Percentiles rank a stretch among this genome's conserved stretches.
These are phyloP conservation scores for Haplosporangium sp. DNA, from an alignment of 371 early-diverging fungal genomes.

Conservation along the genomic window DNA sequence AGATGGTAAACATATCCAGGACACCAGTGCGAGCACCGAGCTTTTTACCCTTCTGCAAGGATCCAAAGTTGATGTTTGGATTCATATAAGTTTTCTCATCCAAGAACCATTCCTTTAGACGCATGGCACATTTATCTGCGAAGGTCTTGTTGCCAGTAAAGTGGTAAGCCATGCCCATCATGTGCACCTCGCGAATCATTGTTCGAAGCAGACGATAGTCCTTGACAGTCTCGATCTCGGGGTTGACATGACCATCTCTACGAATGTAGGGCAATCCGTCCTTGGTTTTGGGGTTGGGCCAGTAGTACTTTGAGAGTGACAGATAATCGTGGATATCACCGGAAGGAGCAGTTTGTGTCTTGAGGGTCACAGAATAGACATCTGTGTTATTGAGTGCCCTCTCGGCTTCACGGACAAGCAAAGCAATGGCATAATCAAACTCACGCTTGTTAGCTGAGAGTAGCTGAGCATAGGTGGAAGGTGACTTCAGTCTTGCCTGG, in stretches of 20 bases:
- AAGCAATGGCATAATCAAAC: constrained; percentile 36
- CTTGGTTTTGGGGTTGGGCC: constrained; percentile 52
- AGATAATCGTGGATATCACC: constrained; percentile 61
- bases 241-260: constrained; percentile 57
- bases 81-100: constrained; percentile 59
- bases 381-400: constrained; percentile 35
- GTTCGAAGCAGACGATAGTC: constrained; percentile 54
- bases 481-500: constrained; percentile 11
- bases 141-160: constrained; percentile 57
- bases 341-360: constrained; percentile 54
- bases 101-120: constrained; percentile 60
- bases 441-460: constrained; percentile 35
- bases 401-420: constrained; percentile 35
- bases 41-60: constrained; percentile 47
- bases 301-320: constrained; percentile 60
- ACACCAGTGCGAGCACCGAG: constrained; percentile 49
- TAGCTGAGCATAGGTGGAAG: constrained; percentile 26
- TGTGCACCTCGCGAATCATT: constrained; percentile 55
- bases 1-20: constrained; percentile 56
- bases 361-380: constrained; percentile 59
- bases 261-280: constrained; percentile 59
- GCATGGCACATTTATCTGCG: constrained; percentile 47
- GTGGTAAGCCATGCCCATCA: constrained; percentile 56
- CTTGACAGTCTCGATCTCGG: constrained; percentile 54
- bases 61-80: constrained; percentile 57